Percentiles rank a stretch among this genome's conserved stretches.
Evolutionary conservation across 495 filamentous ascomycete species (phyloP).

Genomic region (Penicillium atrosanguineum): DNA sequence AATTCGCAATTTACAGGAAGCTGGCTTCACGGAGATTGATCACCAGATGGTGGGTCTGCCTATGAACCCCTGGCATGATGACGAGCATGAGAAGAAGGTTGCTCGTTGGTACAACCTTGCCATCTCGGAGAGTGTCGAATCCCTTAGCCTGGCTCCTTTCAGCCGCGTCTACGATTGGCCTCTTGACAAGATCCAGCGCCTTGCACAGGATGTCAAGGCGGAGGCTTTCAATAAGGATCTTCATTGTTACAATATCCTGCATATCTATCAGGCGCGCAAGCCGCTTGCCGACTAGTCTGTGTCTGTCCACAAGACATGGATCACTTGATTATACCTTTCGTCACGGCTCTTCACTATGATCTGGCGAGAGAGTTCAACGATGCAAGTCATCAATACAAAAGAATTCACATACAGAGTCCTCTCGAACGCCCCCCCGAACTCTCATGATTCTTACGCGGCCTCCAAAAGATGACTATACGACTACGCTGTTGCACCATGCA

Average conservation of each 20-base stretch:
- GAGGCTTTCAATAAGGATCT: conserved; percentile 69
- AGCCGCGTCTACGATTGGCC: conserved; percentile 63
- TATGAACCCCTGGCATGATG: conserved; percentile 73
- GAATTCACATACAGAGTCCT: background rate
- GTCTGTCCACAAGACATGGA: background rate
- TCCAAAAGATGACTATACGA: background rate
- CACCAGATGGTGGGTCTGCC: conserved; percentile 72
- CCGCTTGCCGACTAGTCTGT: conserved; percentile 21
- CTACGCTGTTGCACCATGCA: background rate
- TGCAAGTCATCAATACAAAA: background rate
- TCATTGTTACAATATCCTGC: conserved; percentile 72
- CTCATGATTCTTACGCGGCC: background rate
- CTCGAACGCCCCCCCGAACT: background rate
- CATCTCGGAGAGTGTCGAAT: conserved; percentile 68
- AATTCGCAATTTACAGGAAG: conserved; percentile 58
- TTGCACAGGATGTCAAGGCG: conserved; percentile 60
- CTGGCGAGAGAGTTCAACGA: background rate
- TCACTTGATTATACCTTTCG: background rate
- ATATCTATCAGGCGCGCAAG: conserved; percentile 49
- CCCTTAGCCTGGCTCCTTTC: conserved; percentile 72
- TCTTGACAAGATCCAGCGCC: conserved; percentile 59
- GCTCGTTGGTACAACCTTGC: conserved; percentile 86
- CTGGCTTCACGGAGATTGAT: conserved; percentile 82
- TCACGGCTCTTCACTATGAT: background rate
- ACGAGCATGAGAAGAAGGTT: conserved; percentile 65